Conservation (phyloP, 768 basidiomycete genomes). For the Pluteus cervinus region DNA sequence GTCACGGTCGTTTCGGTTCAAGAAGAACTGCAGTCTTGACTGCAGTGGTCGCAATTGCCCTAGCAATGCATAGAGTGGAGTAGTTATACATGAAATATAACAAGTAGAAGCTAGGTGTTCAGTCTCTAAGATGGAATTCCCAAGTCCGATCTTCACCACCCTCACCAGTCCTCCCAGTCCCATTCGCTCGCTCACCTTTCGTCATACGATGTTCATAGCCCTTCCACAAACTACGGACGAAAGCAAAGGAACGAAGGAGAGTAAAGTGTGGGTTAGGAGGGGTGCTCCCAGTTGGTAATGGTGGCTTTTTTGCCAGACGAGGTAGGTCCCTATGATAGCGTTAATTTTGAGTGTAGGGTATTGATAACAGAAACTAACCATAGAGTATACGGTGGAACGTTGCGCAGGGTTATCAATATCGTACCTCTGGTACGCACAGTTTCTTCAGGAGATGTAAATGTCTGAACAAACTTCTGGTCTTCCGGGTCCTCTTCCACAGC, state of each 20-base stretch:
- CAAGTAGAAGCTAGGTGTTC: too few species aligned
- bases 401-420: conserved; percentile 80
- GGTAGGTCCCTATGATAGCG: conserved; percentile 59
- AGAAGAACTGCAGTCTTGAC: too few species aligned
- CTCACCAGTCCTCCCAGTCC: conserved; percentile 59
- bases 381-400: conserved; percentile 79
- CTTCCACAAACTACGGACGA: conserved; percentile 63
- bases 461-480: not conserved
- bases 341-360: conserved; percentile 5
- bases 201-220: conserved; percentile 96
- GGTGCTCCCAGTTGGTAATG: conserved; percentile 36
- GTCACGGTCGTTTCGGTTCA: too few species aligned
- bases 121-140: conserved; percentile 67
- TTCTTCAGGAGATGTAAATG: not conserved
- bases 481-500: not conserved
- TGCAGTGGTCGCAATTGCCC: too few species aligned
- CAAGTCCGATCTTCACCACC: conserved; percentile 82
- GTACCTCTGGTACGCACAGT: conserved; percentile 49
- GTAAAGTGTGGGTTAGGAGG: conserved; percentile 61
- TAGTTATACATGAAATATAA: too few species aligned
- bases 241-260: conserved; percentile 74
- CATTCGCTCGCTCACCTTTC: conserved; percentile 72
- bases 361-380: conserved; percentile 37
- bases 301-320: conserved; percentile 63
- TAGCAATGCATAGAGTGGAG: too few species aligned